phyloP scores from a whole-genome alignment of 2,329 filamentous ascomycete species.

The Xylaria sp. region DNA sequence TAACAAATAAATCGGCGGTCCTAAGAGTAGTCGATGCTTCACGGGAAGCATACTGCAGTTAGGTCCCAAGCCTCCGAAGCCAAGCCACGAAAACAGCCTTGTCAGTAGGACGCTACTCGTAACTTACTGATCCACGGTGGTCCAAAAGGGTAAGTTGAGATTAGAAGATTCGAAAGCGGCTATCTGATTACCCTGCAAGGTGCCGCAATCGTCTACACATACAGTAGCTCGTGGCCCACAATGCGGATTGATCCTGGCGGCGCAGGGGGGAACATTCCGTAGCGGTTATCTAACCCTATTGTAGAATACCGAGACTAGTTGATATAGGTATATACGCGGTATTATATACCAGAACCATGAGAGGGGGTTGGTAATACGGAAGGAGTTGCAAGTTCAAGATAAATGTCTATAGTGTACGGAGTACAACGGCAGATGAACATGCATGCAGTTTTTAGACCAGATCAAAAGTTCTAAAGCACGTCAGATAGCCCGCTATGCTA shows the following conservation, averaged over 20 bases:
- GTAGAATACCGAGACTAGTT: conserved; percentile 19
- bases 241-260: conserved; percentile 39
- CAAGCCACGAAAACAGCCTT: background rate
- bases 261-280: conserved; percentile 40
- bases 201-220: conserved; percentile 28
- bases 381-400: background rate
- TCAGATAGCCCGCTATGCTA: conserved; percentile 3
- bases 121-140: background rate
- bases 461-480: background rate
- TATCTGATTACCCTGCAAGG: conserved; percentile 28
- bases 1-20: background rate
- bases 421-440: background rate
- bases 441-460: background rate
- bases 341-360: background rate
- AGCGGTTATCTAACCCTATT: conserved; percentile 29
- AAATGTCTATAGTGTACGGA: background rate
- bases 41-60: background rate
- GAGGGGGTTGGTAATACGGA: background rate
- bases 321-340: background rate
- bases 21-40: background rate
- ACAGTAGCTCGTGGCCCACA: conserved; percentile 29
- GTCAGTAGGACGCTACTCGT: background rate
- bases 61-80: background rate
- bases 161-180: background rate
- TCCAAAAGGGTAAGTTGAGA: conserved; percentile 4